These are phyloP conservation scores for Thelonectria olida DNA, from an alignment of 2,329 filamentous ascomycete genomes.

Conservation along the genomic window DNA sequence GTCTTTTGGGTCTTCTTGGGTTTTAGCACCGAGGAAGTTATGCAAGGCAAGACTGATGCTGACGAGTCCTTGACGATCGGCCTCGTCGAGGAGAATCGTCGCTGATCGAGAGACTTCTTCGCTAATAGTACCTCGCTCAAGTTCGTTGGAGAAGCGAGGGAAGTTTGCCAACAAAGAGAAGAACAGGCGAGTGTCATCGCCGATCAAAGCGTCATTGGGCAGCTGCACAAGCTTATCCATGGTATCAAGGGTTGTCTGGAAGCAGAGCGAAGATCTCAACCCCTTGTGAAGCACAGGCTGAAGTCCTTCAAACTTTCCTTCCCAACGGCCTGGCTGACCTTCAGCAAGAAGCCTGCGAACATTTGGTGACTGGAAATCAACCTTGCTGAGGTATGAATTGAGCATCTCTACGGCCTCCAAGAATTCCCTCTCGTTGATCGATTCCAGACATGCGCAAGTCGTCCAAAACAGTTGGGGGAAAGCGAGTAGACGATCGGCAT, in stretches of 20 bases:
- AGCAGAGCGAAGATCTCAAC: slow-evolving; percentile 83
- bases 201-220: slow-evolving; percentile 82
- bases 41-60: slow-evolving; percentile 75
- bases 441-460: slow-evolving; percentile 93
- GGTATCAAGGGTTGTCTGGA: slow-evolving; percentile 79
- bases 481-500: slow-evolving; percentile 80
- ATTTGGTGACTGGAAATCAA: slow-evolving; percentile 78
- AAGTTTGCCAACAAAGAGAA: slow-evolving; percentile 93
- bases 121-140: slow-evolving; percentile 72
- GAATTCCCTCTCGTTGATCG: slow-evolving; percentile 95
- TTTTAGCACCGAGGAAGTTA: slow-evolving; percentile 73
- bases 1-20: slow-evolving; percentile 74
- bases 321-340: slow-evolving; percentile 86
- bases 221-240: slow-evolving; percentile 82
- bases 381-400: slow-evolving; percentile 82
- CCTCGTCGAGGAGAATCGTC: slow-evolving; percentile 74
- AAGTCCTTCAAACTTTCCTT: slow-evolving; percentile 86
- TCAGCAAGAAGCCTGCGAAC: slow-evolving; percentile 79
- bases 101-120: slow-evolving; percentile 69
- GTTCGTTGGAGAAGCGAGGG: slow-evolving; percentile 81
- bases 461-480: slow-evolving; percentile 99
- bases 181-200: slow-evolving; percentile 82
- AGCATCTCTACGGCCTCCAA: slow-evolving; percentile 92
- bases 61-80: slow-evolving; percentile 75
- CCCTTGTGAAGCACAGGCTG: slow-evolving; percentile 91